phyloP scores from a whole-genome alignment of 1,284 basidiomycete genomes.

The Boletus semigastroideus region DNA sequence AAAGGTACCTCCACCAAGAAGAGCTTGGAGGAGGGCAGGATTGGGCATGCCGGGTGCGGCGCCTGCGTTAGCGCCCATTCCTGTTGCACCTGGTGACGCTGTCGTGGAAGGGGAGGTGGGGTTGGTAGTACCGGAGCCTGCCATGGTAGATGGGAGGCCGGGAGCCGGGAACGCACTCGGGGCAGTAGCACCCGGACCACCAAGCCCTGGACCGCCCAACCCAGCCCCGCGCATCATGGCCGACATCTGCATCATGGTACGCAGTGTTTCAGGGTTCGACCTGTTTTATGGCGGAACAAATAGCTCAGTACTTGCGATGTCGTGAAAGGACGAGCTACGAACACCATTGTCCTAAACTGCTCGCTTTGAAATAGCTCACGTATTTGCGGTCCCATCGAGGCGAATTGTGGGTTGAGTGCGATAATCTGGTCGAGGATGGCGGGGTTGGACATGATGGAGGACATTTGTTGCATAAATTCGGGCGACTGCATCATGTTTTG shows the following conservation, averaged over 20 bases:
- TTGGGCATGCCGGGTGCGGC: conserved; percentile 22
- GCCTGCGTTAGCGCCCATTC: conserved; percentile 17
- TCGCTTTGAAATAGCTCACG: conserved; percentile 78
- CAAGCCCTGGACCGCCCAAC: conserved; percentile 24
- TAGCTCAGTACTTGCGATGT: no score
- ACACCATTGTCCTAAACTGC: conserved; percentile 83
- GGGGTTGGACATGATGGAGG: conserved; percentile 73
- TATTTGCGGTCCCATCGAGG: conserved; percentile 77
- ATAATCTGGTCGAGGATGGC: conserved; percentile 85
- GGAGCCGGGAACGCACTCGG: conserved; percentile 55
- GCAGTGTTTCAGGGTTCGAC: conserved; percentile 76
- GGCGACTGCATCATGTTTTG: conserved; percentile 84
- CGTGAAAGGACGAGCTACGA: conserved; percentile 26
- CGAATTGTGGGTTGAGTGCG: conserved; percentile 76
- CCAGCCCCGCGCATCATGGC: conserved; percentile 50
- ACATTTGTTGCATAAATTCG: conserved; percentile 77
- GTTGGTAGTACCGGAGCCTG: conserved; percentile 32
- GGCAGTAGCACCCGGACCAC: conserved; percentile 17
- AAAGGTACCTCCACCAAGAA: conserved; percentile 31
- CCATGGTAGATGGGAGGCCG: conserved; percentile 39
- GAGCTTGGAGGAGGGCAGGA: conserved; percentile 45
- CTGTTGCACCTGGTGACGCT: conserved; percentile 14
- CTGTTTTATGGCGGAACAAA: conserved; percentile 34
- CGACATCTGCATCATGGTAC: conserved; percentile 83
- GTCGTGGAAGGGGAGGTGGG: conserved; percentile 19